A percentile compares a stretch with the other conserved stretches of the same genome.
phyloP scores from a whole-genome alignment of 805 yeast species.

The Metschnikowia gelsemii region DNA sequence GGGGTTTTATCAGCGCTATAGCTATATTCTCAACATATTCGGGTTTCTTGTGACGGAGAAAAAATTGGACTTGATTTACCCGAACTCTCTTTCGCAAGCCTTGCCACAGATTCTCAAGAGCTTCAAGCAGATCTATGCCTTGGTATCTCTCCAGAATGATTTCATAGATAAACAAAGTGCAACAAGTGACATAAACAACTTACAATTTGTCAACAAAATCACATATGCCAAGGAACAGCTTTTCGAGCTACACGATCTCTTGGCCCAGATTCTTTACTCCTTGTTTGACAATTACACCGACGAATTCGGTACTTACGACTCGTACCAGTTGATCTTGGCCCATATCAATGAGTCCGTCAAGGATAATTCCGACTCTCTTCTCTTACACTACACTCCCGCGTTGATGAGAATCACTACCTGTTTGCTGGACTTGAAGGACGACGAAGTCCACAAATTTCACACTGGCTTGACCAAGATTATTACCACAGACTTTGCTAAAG shows the following conservation, averaged over 20 bases:
- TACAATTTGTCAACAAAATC: constrained; percentile 38
- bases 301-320: constrained; percentile 28
- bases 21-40: constrained; percentile 68
- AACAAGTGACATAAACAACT: constrained; percentile 49
- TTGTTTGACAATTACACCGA: constrained; percentile 40
- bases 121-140: constrained; percentile 57
- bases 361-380: constrained; percentile 57
- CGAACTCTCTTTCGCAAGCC: constrained; percentile 19
- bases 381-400: constrained; percentile 64
- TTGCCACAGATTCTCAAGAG: constrained; percentile 50
- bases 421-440: constrained; percentile 42
- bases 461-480: constrained; percentile 41
- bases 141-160: constrained; percentile 55
- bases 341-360: constrained; percentile 47
- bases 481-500: constrained; percentile 26
- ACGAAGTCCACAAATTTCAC: constrained; percentile 32
- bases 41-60: constrained; percentile 29
- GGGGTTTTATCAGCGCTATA: constrained; percentile 65
- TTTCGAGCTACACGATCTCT: constrained; percentile 63
- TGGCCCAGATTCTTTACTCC: constrained; percentile 65
- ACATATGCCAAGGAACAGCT: constrained; percentile 62
- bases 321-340: constrained; percentile 41
- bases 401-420: constrained; percentile 46
- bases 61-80: constrained; percentile 26
- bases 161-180: constrained; percentile 47